Percentiles rank a stretch among this genome's conserved stretches.
Conservation (phyloP, 1,139 yeast genomes). For the Saccharomyces hybrid region DNA sequence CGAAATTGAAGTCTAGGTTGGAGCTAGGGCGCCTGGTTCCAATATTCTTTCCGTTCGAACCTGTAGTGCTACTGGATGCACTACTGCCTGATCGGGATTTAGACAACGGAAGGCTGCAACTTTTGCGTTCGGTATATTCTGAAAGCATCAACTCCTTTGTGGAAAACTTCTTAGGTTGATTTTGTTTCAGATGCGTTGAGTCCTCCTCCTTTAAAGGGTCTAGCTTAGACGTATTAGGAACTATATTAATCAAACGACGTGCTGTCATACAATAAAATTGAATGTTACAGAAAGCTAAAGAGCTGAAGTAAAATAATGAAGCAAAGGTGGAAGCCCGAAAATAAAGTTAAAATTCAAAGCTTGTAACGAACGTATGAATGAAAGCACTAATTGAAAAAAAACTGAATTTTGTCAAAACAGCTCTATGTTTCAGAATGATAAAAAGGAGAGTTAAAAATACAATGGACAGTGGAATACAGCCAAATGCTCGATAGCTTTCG, state of each 20-base stretch:
- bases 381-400: neutral
- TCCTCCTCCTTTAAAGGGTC: neutral
- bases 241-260: neutral
- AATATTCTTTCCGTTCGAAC: neutral
- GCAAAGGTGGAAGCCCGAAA: neutral
- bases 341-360: neutral
- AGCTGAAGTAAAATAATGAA: neutral
- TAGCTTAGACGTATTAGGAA: neutral
- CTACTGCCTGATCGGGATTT: neutral
- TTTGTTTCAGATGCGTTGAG: neutral
- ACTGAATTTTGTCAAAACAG: neutral
- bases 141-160: neutral
- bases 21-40: neutral
- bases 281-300: neutral
- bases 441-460: neutral
- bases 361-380: neutral
- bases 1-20: neutral
- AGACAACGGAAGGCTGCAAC: neutral
- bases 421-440: neutral
- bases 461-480: neutral
- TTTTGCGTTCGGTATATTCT: neutral
- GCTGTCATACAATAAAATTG: neutral
- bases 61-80: neutral
- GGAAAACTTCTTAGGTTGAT: neutral
- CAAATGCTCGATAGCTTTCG: neutral